Evolutionary conservation across 2,329 filamentous ascomycete species (phyloP).

Genomic region (Fusarium circinatum): DNA sequence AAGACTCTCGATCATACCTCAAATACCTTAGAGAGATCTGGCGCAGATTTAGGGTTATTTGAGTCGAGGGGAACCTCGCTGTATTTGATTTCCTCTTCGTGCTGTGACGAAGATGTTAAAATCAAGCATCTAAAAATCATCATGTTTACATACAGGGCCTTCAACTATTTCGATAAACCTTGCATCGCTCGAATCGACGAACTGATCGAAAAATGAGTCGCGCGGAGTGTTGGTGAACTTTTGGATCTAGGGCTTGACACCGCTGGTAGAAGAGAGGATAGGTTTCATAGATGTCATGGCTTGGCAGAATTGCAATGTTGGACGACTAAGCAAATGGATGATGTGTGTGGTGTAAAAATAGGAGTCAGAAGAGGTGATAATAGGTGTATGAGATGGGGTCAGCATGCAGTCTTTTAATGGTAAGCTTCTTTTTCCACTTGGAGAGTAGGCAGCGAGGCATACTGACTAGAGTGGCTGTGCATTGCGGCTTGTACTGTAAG

Average conservation of each 20-base stretch:
- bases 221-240: background rate
- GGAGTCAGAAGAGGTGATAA: rapidly evolving
- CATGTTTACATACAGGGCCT: background rate
- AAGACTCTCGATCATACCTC: background rate
- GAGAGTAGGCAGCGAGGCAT: background rate
- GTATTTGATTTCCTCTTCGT: background rate
- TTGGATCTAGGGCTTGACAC: background rate
- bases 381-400: background rate
- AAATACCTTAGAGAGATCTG: background rate
- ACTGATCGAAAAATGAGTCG: background rate
- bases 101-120: too few species aligned
- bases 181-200: background rate
- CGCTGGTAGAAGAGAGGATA: background rate
- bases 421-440: background rate
- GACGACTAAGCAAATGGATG: rapidly evolving
- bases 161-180: background rate
- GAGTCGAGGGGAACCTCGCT: background rate
- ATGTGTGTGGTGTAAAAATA: rapidly evolving
- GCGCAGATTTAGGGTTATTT: background rate
- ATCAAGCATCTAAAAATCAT: too few species aligned
- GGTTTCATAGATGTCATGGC: background rate
- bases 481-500: background rate
- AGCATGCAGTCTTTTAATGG: background rate
- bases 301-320: rapidly evolving
- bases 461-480: background rate